Evolutionary conservation across 2,329 filamentous ascomycete species (phyloP), one percentile per base, ranked within the genome.

Genomic region (Aciculosporium take): DNA sequence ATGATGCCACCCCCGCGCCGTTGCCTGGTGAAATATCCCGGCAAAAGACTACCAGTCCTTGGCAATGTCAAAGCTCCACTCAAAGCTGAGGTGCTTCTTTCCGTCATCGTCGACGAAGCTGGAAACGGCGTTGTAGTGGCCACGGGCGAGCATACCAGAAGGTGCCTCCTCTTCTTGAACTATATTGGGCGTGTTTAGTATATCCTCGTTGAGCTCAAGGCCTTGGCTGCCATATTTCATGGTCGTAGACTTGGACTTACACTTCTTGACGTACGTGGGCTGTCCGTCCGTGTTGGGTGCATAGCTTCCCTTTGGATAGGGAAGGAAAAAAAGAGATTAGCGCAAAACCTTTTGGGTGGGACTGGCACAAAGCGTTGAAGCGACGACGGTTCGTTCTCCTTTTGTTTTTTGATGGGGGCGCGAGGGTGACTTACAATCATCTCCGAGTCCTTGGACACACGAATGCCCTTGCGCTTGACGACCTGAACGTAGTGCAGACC

Each of bases 51-150:
- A 84, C 91, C 91, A 96, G 60, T 94, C 85, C 75, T 96, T 98
- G 66, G 82, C 74, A 61, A 98, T 94, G 58, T 95, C 84, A 56
- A 98, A 96, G 47, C 81, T 79, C 91, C 91, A 98, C 56, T 94
- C 83, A 62, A 98, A 98, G 59, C 81, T 72, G 48, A 98, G 71
- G 64, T 98, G 88, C 49, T 74, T 80, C 64, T 86, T 79, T 62
- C 91, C 81, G 67, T 98, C 91, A 56, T 98, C 91, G 59, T 98
- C 91, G 47, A 94, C 75, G 61, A 98, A 98, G 63, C 78, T 86
- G 51, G 87, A 94, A 46, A 79, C 65, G 48, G 88, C 88, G 46
- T 83, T 82, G 73, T 98, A 98, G 65, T 87, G 79, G 49, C 87
- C 91, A 47, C 91, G 84, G 43, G 77, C 81, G 41, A 96, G 67